Conservation (phyloP, 495 filamentous ascomycete genomes). For the Pseudoneurospora amorphoporcata region DNA sequence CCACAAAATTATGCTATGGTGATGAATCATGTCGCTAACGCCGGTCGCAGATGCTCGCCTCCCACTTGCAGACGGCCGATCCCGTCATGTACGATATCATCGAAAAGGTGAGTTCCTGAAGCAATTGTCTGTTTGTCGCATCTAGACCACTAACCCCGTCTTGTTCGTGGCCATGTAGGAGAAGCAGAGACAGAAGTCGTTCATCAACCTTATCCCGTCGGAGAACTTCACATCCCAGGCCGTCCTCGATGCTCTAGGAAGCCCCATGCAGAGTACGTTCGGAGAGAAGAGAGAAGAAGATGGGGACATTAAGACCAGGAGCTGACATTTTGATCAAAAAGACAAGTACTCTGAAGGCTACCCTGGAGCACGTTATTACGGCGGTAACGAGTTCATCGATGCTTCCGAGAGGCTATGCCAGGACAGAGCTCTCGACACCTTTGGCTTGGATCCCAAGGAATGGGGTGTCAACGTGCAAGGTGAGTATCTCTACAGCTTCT, state of each 20-base stretch:
- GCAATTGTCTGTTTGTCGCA: neutral
- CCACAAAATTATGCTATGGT: neutral
- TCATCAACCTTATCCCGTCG: slow-evolving; percentile 96
- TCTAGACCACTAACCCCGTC: slow-evolving; percentile 1
- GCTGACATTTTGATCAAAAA: slow-evolving; percentile 26
- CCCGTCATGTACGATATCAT: slow-evolving; percentile 78
- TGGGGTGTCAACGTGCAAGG: slow-evolving; percentile 99
- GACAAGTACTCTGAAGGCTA: slow-evolving; percentile 99
- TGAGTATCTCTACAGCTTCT: slow-evolving; percentile 30
- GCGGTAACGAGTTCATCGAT: slow-evolving; percentile 93
- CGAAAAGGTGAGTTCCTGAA: slow-evolving; percentile 54
- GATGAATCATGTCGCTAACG: slow-evolving; percentile 4
- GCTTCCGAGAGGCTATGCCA: slow-evolving; percentile 84
- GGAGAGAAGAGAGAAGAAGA: neutral
- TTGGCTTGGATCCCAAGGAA: slow-evolving; percentile 68
- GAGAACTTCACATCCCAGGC: slow-evolving; percentile 99
- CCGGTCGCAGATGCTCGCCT: slow-evolving; percentile 57
- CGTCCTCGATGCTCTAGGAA: slow-evolving; percentile 90
- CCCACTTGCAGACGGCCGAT: slow-evolving; percentile 74
- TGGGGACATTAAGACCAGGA: neutral
- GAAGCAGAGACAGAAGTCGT: slow-evolving; percentile 90
- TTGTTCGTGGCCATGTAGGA: slow-evolving; percentile 46
- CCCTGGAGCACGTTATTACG: slow-evolving; percentile 93
- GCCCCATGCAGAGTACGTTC: slow-evolving; percentile 90
- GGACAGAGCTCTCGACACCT: slow-evolving; percentile 75